phyloP scores from a whole-genome alignment of 2,329 filamentous ascomycete genomes.

The Talaromyces sp. region DNA sequence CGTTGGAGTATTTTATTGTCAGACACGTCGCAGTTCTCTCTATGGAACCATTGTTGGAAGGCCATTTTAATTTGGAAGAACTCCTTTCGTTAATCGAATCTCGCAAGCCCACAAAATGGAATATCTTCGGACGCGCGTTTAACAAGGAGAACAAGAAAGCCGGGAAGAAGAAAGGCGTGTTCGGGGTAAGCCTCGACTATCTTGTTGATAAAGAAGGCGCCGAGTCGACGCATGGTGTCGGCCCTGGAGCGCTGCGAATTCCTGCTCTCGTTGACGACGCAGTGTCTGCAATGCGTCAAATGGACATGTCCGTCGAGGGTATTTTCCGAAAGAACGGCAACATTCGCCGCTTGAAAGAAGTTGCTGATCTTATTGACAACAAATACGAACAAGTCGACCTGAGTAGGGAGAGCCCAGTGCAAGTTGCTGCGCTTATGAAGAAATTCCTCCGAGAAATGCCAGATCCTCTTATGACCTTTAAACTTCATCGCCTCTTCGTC shows the following conservation, averaged over 20 bases:
- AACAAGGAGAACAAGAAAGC: constrained; percentile 69
- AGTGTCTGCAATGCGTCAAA: constrained; percentile 90
- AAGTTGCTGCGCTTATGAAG: constrained; percentile 89
- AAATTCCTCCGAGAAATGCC: constrained; percentile 92
- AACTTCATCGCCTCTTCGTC: constrained; percentile 87
- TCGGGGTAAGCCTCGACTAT: constrained; percentile 81
- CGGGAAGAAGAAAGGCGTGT: constrained; percentile 88
- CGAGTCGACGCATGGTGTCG: constrained; percentile 95
- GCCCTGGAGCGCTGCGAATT: constrained; percentile 82
- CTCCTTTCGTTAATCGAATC: constrained; percentile 89
- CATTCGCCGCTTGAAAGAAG: constrained; percentile 85
- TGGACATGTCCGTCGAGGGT: constrained; percentile 98
- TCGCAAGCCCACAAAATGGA: constrained; percentile 93
- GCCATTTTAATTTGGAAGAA: constrained; percentile 90
- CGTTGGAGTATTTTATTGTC: constrained; percentile 95
- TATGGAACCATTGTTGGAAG: constrained; percentile 87
- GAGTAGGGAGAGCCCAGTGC: constrained; percentile 83
- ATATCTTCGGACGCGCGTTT: constrained; percentile 94
- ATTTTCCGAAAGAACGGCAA: constrained; percentile 99
- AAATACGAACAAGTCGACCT: constrained; percentile 83
- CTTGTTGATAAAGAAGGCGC: constrained; percentile 91
- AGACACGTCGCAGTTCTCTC: constrained; percentile 90
- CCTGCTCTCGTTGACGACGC: constrained; percentile 94
- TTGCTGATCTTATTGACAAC: constrained; percentile 79
- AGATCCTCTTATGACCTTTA: constrained; percentile 90